Evolutionary conservation across 2,329 filamentous ascomycete genomes (phyloP).

Genomic region (Talaromyces rugulosus): DNA sequence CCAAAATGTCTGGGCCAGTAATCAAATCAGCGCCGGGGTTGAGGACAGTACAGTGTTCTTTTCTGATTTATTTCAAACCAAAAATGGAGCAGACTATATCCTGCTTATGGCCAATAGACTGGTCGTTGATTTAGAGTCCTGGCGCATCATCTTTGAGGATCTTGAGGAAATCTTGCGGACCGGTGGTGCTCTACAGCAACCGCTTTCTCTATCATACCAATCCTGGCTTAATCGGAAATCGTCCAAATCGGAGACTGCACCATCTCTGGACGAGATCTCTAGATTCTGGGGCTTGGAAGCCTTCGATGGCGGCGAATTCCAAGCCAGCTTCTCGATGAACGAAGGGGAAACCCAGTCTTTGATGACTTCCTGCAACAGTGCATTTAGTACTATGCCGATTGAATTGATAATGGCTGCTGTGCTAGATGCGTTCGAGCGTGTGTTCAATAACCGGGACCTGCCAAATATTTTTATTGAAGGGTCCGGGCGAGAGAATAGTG

Average conservation of each 20-base stretch:
- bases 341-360: not conserved
- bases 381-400: conserved; percentile 13
- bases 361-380: conserved; percentile 6
- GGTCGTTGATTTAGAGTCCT: conserved; percentile 7
- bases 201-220: not conserved
- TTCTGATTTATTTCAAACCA: not conserved
- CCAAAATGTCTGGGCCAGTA: not conserved
- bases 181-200: not conserved
- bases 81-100: not conserved
- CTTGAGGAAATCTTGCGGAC: conserved; percentile 1
- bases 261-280: not conserved
- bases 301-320: not conserved
- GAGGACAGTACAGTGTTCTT: not conserved
- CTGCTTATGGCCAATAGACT: conserved; percentile 2
- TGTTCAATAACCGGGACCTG: conserved; percentile 50
- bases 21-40: not conserved
- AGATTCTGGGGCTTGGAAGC: not conserved
- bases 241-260: not conserved
- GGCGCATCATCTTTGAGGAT: conserved; percentile 10
- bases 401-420: conserved; percentile 44
- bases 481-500: conserved; percentile 36
- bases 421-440: conserved; percentile 53
- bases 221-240: not conserved
- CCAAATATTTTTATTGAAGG: conserved; percentile 47
- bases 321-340: not conserved